Evolutionary conservation across 2,329 filamentous ascomycete genomes (phyloP).

Genomic region (Incumbomyces lentus): DNA sequence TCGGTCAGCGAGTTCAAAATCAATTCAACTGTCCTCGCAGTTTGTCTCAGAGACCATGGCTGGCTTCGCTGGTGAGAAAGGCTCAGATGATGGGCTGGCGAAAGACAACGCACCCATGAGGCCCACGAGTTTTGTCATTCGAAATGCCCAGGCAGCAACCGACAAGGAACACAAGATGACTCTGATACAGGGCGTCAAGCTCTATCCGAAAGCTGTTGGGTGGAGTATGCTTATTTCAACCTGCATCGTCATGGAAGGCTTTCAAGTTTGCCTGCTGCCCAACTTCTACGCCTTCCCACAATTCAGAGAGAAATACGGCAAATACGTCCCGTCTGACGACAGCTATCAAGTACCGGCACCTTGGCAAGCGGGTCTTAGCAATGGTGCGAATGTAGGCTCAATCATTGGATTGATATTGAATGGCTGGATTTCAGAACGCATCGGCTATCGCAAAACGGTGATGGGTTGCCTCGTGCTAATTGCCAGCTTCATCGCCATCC

Average conservation of each 20-base stretch:
- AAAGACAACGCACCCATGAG: slow-evolving; percentile 8
- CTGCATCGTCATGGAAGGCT: slow-evolving; percentile 85
- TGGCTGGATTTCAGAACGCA: slow-evolving; percentile 22
- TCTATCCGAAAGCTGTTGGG: slow-evolving; percentile 75
- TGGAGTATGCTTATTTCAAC: slow-evolving; percentile 81
- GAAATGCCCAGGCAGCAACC: slow-evolving; percentile 20
- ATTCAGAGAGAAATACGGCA: slow-evolving; percentile 33
- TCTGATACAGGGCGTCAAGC: slow-evolving; percentile 56
- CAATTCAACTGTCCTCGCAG: neutral
- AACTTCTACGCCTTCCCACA: slow-evolving; percentile 55
- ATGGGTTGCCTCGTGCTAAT: slow-evolving; percentile 35
- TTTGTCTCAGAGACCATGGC: slow-evolving; percentile 1
- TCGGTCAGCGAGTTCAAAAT: no score
- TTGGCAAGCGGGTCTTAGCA: slow-evolving; percentile 49
- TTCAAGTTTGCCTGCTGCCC: slow-evolving; percentile 69
- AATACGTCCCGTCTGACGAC: slow-evolving; percentile 27
- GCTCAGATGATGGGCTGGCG: slow-evolving; percentile 7
- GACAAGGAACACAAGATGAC: slow-evolving; percentile 38
- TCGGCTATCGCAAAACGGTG: slow-evolving; percentile 37
- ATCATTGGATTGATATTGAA: slow-evolving; percentile 24
- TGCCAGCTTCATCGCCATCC: slow-evolving; percentile 38
- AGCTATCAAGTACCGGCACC: slow-evolving; percentile 41
- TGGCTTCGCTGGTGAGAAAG: slow-evolving; percentile 10
- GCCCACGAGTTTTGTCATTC: neutral
- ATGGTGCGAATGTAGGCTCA: slow-evolving; percentile 45